Percentiles rank a stretch among this genome's conserved stretches.
These are phyloP conservation scores for Polyporus arcularius DNA, from an alignment of 768 basidiomycete genomes.

Conservation along the genomic window DNA sequence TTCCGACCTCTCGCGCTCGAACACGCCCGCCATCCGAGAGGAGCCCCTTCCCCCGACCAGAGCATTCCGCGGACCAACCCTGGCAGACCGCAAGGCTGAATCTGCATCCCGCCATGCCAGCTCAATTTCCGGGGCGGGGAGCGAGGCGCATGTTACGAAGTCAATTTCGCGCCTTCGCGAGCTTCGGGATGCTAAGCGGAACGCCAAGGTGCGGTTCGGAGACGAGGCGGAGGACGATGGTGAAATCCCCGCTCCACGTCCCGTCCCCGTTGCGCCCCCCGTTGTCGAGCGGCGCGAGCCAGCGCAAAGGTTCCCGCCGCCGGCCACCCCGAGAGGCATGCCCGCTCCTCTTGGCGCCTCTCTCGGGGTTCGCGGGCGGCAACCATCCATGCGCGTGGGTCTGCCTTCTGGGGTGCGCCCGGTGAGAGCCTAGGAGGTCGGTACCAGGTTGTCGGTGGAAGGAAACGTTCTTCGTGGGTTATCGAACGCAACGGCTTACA, in stretches of 20 bases:
- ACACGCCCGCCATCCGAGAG: not conserved
- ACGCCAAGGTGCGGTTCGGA: constrained; percentile 24
- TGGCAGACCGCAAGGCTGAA: constrained; percentile 12
- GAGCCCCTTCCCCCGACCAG: not conserved
- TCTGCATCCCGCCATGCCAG: not conserved
- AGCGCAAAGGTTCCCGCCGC: not conserved
- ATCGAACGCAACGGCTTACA: not conserved
- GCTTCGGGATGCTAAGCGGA: constrained; percentile 27
- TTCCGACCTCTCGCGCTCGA: constrained; percentile 20
- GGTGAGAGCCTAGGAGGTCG: constrained; percentile 12
- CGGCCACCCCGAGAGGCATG: constrained; percentile 3
- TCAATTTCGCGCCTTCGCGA: constrained; percentile 24
- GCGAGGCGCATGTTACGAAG: constrained; percentile 20
- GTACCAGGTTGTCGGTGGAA: not conserved
- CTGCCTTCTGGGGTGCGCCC: constrained; percentile 26
- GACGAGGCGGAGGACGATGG: constrained; percentile 11
- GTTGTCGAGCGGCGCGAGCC: not conserved
- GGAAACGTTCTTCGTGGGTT: not conserved
- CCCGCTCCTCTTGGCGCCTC: constrained; percentile 8
- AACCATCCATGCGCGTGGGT: constrained; percentile 16
- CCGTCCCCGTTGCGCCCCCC: not conserved
- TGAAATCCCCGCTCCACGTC: not conserved
- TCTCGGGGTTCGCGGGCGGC: constrained; percentile 19
- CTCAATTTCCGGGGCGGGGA: constrained; percentile 2
- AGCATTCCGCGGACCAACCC: constrained; percentile 9